A percentile compares a stretch with the other conserved stretches of the same genome.
Evolutionary conservation across 2,329 filamentous ascomycete genomes (phyloP).

Genomic region (Herpotrichia juniperi): DNA sequence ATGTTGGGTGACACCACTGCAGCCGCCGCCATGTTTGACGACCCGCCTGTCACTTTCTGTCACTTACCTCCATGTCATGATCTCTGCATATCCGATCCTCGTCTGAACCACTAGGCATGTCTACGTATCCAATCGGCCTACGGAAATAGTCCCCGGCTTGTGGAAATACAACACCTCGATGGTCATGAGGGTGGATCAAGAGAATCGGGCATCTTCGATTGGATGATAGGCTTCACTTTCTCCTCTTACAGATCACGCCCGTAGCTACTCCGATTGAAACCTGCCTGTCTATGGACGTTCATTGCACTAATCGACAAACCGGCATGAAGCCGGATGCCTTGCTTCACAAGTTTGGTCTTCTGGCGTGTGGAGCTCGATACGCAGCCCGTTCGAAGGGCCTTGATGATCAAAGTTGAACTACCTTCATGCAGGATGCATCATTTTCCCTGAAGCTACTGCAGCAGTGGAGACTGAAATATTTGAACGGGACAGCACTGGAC

Average conservation of each 20-base stretch:
- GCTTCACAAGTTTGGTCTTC: neutral
- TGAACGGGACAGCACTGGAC: constrained; percentile 12
- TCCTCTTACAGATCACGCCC: constrained; percentile 2
- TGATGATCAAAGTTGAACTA: neutral
- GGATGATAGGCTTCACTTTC: neutral
- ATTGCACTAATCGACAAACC: neutral
- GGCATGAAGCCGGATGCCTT: neutral
- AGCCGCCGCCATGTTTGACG: neutral
- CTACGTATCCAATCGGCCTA: constrained; percentile 14
- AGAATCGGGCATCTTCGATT: neutral
- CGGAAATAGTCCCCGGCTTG: constrained; percentile 19
- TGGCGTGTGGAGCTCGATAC: neutral
- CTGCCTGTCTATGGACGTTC: neutral
- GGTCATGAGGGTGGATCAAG: neutral
- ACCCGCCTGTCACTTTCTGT: neutral
- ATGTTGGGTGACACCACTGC: neutral
- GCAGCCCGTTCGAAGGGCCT: neutral
- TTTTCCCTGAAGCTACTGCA: constrained; percentile 29
- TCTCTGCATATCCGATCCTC: constrained; percentile 22
- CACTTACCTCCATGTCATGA: neutral
- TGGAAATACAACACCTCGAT: constrained; percentile 3
- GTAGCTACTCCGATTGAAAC: neutral
- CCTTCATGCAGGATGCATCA: constrained; percentile 19
- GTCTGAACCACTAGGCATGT: constrained; percentile 21
- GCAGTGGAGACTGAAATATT: constrained; percentile 21